Evolutionary conservation across 2,329 filamentous ascomycete genomes (phyloP), one percentile per base, ranked within the genome.

Genomic region (Fusarium longipes): DNA sequence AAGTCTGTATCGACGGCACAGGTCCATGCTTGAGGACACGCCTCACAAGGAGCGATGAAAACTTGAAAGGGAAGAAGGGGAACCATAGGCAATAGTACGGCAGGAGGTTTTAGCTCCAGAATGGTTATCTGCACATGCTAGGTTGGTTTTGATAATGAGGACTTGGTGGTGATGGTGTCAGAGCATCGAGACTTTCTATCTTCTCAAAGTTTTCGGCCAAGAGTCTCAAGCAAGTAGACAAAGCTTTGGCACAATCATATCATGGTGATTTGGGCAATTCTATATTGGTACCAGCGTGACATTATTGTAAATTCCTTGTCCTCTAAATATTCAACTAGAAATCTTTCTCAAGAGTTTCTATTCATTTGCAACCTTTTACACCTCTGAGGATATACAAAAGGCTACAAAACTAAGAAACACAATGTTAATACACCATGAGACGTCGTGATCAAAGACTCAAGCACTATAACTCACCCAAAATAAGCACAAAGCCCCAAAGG

Each of bases 311-410:
- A 71, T n/a, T n/a, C n/a, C n/a, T n/a, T 68, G 9, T 70, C 70
- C 22, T 68, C 76, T n/a, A n/a, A 4, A 75, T 68, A 27, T 2
- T 72, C 14, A 88, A 80, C 5, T 75, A 78, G 69, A 87, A 88
- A 68, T 82, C 81, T 52, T 78, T 79, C 40, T 77, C 77, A 63
- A 89, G 69, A 6, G 81, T 83, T 40, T 70, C 56, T 20, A n/a
- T n/a, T n/a, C n/a, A n/a, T n/a, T n/a, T n/a, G n/a, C n/a, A n/a
- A n/a, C n/a, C n/a, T n/a, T n/a, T n/a, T n/a, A n/a, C n/a, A n/a
- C n/a, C n/a, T n/a, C n/a, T n/a, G n/a, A n/a, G n/a, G n/a, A n/a
- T n/a, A n/a, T n/a, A n/a, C n/a, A n/a, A n/a, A n/a, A n/a, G n/a
- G n/a, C n/a, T n/a, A n/a, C n/a, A n/a, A n/a, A n/a, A n/a, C n/a